A percentile compares a stretch with the other conserved stretches of the same genome.
These are phyloP conservation scores for Barnettozyma botsteinii DNA, from an alignment of 805 yeast species.

Conservation along the genomic window DNA sequence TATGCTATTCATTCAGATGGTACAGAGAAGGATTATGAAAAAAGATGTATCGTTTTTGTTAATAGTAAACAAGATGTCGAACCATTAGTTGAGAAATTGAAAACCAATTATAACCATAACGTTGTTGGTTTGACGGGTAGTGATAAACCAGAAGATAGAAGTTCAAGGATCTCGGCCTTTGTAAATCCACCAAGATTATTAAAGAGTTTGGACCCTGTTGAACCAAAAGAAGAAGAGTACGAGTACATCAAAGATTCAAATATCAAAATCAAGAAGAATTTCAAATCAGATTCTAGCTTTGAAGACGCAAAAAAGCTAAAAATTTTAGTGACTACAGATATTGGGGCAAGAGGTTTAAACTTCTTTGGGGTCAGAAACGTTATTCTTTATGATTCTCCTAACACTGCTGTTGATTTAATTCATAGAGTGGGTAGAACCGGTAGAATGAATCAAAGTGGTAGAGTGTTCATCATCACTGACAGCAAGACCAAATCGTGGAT, in stretches of 20 bases:
- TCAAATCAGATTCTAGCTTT: background rate
- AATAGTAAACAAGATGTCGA: conserved; percentile 64
- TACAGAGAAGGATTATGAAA: conserved; percentile 68
- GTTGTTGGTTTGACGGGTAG: conserved; percentile 64
- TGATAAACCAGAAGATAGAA: conserved; percentile 56
- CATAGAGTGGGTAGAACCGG: conserved; percentile 96
- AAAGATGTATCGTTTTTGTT: conserved; percentile 80
- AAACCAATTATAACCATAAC: conserved; percentile 45
- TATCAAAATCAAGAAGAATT: conserved; percentile 21
- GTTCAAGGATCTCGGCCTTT: conserved; percentile 52
- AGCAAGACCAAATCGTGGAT: conserved; percentile 72
- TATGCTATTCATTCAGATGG: conserved; percentile 83
- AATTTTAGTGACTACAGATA: conserved; percentile 81
- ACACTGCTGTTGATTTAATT: conserved; percentile 75
- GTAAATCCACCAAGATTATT: conserved; percentile 51
- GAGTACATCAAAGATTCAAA: conserved; percentile 31
- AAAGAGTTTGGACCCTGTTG: conserved; percentile 21
- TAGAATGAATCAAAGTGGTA: conserved; percentile 81
- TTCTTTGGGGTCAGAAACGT: conserved; percentile 79
- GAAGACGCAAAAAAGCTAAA: conserved; percentile 37
- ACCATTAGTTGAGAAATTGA: conserved; percentile 50
- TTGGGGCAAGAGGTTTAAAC: conserved; percentile 85
- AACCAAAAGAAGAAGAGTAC: conserved; percentile 11
- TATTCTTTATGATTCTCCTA: conserved; percentile 79
- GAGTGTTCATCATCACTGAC: conserved; percentile 76